Evolutionary conservation across 2,329 filamentous ascomycete species (phyloP).

Genomic region (Beauveria rudraprayagi): DNA sequence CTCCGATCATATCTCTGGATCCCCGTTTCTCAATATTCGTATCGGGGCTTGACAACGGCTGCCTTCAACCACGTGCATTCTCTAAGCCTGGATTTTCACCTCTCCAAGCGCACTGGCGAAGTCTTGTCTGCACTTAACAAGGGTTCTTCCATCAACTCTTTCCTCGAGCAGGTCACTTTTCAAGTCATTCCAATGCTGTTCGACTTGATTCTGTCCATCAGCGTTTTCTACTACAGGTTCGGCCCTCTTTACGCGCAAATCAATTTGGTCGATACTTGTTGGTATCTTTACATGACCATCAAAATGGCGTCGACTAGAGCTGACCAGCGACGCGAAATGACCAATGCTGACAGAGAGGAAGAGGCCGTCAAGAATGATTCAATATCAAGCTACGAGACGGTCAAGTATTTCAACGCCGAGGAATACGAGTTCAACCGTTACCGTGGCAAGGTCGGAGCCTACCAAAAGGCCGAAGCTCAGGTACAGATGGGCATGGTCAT

Average conservation of each 20-base stretch:
- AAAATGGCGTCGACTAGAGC: slow-evolving; percentile 91
- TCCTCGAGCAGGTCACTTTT: slow-evolving; percentile 93
- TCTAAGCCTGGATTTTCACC: slow-evolving; percentile 90
- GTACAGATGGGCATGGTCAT: slow-evolving; percentile 69
- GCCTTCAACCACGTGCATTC: slow-evolving; percentile 97
- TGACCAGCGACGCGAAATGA: slow-evolving; percentile 86
- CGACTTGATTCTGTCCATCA: slow-evolving; percentile 76
- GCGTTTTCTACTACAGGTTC: slow-evolving; percentile 57
- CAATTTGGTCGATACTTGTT: slow-evolving; percentile 84
- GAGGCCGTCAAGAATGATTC: slow-evolving; percentile 98
- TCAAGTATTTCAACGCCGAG: slow-evolving; percentile 86
- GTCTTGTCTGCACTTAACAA: slow-evolving; percentile 94
- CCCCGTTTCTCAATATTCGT: slow-evolving; percentile 93
- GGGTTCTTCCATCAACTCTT: slow-evolving; percentile 90
- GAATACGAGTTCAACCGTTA: slow-evolving; percentile 71
- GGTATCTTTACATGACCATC: slow-evolving; percentile 93
- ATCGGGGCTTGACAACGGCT: slow-evolving; percentile 85
- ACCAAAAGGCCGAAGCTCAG: slow-evolving; percentile 66
- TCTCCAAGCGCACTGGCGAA: slow-evolving; percentile 94
- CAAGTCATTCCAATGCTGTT: slow-evolving; percentile 92
- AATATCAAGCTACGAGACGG: slow-evolving; percentile 95
- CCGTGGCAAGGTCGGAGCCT: slow-evolving; percentile 59
- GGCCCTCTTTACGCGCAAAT: slow-evolving; percentile 78
- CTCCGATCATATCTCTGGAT: slow-evolving; percentile 84
- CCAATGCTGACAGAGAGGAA: slow-evolving; percentile 88